Evolutionary conservation across 768 basidiomycete species (phyloP).

Genomic region (Ephemerocybe angulata): DNA sequence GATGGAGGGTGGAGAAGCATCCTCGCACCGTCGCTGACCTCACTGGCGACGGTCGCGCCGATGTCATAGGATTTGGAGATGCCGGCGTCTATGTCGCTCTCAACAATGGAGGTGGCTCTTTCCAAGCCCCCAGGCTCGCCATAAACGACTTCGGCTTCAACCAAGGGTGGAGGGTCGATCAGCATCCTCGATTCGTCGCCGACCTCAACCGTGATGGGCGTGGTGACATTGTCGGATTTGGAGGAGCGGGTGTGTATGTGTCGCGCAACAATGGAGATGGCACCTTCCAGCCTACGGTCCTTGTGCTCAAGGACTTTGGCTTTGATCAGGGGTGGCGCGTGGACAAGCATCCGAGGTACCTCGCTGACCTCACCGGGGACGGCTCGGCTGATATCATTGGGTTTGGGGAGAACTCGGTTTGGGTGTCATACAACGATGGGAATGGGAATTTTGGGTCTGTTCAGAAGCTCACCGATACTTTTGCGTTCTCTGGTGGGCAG

Average conservation of each 20-base stretch:
- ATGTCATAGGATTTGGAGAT: slow-evolving; percentile 2
- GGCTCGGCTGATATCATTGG: slow-evolving; percentile 4
- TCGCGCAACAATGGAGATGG: not conserved
- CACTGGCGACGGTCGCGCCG: not conserved
- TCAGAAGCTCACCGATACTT: not conserved
- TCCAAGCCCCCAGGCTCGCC: not conserved
- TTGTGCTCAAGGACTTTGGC: slow-evolving; percentile 2
- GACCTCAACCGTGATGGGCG: not conserved
- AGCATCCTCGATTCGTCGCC: not conserved
- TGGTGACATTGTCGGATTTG: slow-evolving; percentile 1
- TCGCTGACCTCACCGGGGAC: slow-evolving; percentile 1
- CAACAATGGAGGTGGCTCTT: not conserved
- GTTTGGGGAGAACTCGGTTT: slow-evolving; percentile 1
- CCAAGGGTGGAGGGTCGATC: slow-evolving; percentile 1
- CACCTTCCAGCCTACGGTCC: not conserved
- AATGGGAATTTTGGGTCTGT: not conserved
- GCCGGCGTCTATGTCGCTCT: not conserved
- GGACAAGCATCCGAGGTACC: not conserved
- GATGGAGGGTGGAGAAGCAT: slow-evolving; percentile 1
- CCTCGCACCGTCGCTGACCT: slow-evolving; percentile 4
- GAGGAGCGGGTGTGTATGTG: not conserved
- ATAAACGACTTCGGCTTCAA: not conserved
- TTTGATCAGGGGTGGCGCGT: not conserved
- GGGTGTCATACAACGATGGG: slow-evolving; percentile 6
- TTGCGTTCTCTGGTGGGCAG: not conserved